Percentiles rank a stretch among this genome's conserved stretches.
Evolutionary conservation across 768 basidiomycete genomes (phyloP).

Genomic region (Tremella mesenterica): DNA sequence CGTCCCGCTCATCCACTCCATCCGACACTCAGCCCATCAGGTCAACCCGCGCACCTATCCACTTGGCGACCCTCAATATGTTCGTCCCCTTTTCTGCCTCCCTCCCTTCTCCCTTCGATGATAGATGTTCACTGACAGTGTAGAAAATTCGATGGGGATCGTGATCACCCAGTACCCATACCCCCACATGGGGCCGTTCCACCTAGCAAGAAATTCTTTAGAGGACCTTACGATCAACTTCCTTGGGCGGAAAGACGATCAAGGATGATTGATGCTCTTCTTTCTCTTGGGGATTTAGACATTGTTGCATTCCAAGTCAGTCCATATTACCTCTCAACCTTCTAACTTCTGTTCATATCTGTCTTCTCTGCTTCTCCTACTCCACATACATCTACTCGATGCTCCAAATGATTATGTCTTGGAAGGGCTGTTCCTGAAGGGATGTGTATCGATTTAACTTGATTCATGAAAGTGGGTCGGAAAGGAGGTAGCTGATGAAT

Average conservation of each 20-base stretch:
- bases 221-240: slow-evolving; percentile 14
- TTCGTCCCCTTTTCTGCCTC: neutral
- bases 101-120: neutral
- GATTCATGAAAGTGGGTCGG: neutral
- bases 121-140: neutral
- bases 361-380: no score
- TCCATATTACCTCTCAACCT: neutral
- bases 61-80: slow-evolving; percentile 15
- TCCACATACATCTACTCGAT: no score
- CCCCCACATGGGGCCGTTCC: slow-evolving; percentile 16
- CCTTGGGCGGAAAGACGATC: slow-evolving; percentile 35
- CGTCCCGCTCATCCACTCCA: neutral
- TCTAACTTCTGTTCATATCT: neutral
- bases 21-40: slow-evolving; percentile 13
- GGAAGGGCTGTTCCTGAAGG: no score
- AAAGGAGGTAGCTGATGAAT: neutral
- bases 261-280: slow-evolving; percentile 26
- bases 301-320: slow-evolving; percentile 37
- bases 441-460: no score
- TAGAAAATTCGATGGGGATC: slow-evolving; percentile 21
- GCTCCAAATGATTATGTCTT: no score
- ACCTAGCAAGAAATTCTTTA: neutral
- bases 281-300: slow-evolving; percentile 25
- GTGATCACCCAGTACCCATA: slow-evolving; percentile 19
- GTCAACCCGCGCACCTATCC: slow-evolving; percentile 8